Evolutionary conservation across 371 early-diverging fungal genomes (phyloP), one percentile per base, ranked within the genome.

Genomic region (Circinella minor): DNA sequence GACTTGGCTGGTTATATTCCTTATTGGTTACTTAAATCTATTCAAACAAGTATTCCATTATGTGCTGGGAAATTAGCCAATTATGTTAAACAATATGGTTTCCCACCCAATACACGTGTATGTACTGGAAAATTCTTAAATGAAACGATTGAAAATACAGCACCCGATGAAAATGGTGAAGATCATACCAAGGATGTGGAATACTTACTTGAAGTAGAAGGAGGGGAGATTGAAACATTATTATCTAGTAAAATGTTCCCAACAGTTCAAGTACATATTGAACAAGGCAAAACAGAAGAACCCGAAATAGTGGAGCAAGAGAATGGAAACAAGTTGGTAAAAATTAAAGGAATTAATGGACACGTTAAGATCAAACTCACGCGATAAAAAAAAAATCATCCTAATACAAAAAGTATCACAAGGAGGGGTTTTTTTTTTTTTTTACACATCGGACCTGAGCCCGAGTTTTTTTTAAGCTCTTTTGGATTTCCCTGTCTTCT

Each of bases 1-100:
- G 81, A 81, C 54, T 70, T 83, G 34, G 80, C 74, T 62, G 84
- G 84, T 17, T 77, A 74, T 4, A 75, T 83, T 36, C 84, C 84
- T 9, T 39, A 72, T 14, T 67, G 78, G 17, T 78, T 81, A 49
- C 54, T 80, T 2, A 80, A 77, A 62, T 63, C 54, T 18, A 63
- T 81, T 3, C 75, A 78, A 37, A 75, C 70, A 34, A 80, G 78
- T 36, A 75, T 79, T 0, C 81, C 84, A 34, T 69, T 80, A 43
- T 83, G 84, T 61, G 80, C 81, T 38, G 78, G 80, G 4, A 67
- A 68, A 27, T 77, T 83, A 9, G 75, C 69, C 3, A 71, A 78
- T 1, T 83, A 81, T 55, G 46, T 73, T 36, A 36, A 74, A 13
- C 61, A 75, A 1, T 34, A 76, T 20, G 81, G 81, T 1, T 81